phyloP scores from a whole-genome alignment of 2,329 filamentous ascomycete genomes.

The Periconia macrospinosa region DNA sequence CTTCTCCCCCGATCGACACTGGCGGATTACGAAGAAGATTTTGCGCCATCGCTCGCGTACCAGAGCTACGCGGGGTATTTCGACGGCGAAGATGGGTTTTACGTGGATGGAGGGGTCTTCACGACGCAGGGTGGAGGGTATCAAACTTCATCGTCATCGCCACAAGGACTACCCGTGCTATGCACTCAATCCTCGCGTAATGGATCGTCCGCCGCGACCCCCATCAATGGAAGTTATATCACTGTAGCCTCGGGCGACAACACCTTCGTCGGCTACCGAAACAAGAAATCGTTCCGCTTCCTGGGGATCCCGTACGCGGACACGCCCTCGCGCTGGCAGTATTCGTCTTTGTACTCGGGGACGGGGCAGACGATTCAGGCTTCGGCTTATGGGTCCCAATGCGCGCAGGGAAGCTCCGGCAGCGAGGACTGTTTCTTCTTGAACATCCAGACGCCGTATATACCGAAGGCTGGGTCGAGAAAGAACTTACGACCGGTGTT shows the following conservation, averaged over 20 bases:
- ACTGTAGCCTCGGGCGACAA: constrained; percentile 48
- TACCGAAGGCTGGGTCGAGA: constrained; percentile 43
- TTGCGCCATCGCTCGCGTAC: constrained; percentile 51
- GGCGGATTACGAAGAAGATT: constrained; percentile 49
- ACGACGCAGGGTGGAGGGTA: constrained; percentile 40
- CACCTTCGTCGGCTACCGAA: constrained; percentile 54
- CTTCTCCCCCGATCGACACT: constrained; percentile 49
- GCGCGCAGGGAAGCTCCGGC: constrained; percentile 44
- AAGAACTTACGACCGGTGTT: constrained; percentile 51
- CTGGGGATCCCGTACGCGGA: constrained; percentile 51
- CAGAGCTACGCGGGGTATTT: constrained; percentile 46
- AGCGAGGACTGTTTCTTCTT: constrained; percentile 54
- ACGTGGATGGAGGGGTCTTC: constrained; percentile 47
- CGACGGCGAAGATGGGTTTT: constrained; percentile 43
- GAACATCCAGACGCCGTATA: constrained; percentile 50
- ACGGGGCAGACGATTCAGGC: constrained; percentile 51
- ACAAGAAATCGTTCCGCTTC: constrained; percentile 54
- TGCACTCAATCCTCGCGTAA: constrained; percentile 55
- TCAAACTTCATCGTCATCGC: constrained; percentile 33
- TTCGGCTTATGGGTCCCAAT: constrained; percentile 50
- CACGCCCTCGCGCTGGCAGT: constrained; percentile 47
- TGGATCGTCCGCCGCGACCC: constrained; percentile 23
- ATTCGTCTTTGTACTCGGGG: constrained; percentile 51
- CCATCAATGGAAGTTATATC: constrained; percentile 36
- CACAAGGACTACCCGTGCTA: constrained; percentile 49